phyloP scores from a whole-genome alignment of 352 stramenopile genomes.

The Phytopythium ostracodes region DNA sequence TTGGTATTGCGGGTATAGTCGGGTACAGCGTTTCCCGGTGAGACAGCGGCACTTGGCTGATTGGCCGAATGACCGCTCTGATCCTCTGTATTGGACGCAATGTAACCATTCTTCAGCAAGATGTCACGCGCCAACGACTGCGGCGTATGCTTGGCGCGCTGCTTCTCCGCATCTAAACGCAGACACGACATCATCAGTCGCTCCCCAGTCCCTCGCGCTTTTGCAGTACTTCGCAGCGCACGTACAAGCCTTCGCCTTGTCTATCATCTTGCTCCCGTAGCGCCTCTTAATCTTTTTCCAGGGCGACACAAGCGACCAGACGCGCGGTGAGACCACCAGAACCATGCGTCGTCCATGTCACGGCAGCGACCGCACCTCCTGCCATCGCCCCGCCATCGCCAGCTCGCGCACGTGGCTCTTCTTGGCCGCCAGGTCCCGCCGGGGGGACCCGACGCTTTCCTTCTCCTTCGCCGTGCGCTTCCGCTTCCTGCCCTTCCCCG shows the following conservation, averaged over 20 bases:
- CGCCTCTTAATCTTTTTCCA: slow-evolving; percentile 42
- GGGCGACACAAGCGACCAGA: too few species aligned
- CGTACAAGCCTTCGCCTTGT: slow-evolving; percentile 61
- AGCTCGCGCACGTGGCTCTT: slow-evolving; percentile 76
- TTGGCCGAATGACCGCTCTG: too few species aligned
- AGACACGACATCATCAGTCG: not conserved
- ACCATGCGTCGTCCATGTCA: too few species aligned
- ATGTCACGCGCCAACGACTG: slow-evolving; percentile 62
- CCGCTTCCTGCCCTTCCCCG: slow-evolving; percentile 21
- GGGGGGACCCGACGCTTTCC: not conserved
- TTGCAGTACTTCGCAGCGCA: not conserved
- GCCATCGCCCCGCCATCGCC: slow-evolving; percentile 40
- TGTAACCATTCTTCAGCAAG: slow-evolving; percentile 59
- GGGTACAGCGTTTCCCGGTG: not conserved
- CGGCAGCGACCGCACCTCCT: slow-evolving; percentile 32
- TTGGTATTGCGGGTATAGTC: not conserved
- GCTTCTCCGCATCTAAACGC: slow-evolving; percentile 46
- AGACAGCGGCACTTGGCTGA: not conserved
- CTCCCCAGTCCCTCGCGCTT: too few species aligned
- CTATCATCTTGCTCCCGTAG: slow-evolving; percentile 72
- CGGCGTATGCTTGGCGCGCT: slow-evolving; percentile 43
- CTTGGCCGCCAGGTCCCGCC: slow-evolving; percentile 43
- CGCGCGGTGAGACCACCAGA: not conserved
- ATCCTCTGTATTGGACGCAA: not conserved
- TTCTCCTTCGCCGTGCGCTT: slow-evolving; percentile 4